A percentile compares a stretch with the other conserved stretches of the same genome.
Evolutionary conservation across 495 filamentous ascomycete species (phyloP).

Genomic region (Podospora pseudopauciseta): DNA sequence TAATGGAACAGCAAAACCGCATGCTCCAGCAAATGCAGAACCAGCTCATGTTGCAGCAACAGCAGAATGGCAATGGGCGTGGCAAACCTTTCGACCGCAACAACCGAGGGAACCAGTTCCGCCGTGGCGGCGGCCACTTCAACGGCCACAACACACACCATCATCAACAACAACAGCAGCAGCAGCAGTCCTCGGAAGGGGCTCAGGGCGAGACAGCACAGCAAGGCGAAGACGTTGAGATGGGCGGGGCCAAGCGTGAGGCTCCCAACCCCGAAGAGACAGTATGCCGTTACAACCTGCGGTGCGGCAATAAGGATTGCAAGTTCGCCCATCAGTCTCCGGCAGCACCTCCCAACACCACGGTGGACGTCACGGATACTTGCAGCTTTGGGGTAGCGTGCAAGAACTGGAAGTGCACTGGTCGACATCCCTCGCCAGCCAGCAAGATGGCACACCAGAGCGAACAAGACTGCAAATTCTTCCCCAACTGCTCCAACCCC

Average conservation of each 20-base stretch:
- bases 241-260: conserved; percentile 48
- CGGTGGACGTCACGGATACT: conserved; percentile 71
- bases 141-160: conserved; percentile 33
- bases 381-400: conserved; percentile 87
- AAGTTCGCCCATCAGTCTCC: conserved; percentile 92
- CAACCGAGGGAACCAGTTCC: conserved; percentile 32
- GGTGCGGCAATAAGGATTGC: conserved; percentile 85
- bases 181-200: conserved; percentile 29
- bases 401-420: conserved; percentile 92
- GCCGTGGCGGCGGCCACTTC: conserved; percentile 37
- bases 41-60: conserved; percentile 63
- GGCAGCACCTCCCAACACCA: conserved; percentile 71
- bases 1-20: conserved; percentile 85
- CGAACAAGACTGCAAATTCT: conserved; percentile 90
- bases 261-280: conserved; percentile 54
- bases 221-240: conserved; percentile 49
- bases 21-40: conserved; percentile 68
- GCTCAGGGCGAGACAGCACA: conserved; percentile 26
- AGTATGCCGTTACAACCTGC: conserved; percentile 80
- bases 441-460: conserved; percentile 69
- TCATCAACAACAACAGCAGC: conserved; percentile 25
- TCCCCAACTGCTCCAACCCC: conserved; percentile 86
- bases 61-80: conserved; percentile 32
- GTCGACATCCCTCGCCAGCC: conserved; percentile 87
- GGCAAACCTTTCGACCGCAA: conserved; percentile 76